These are phyloP conservation scores for Aureobasidium subglaciale DNA, from an alignment of 2,329 filamentous ascomycete genomes.

Conservation along the genomic window DNA sequence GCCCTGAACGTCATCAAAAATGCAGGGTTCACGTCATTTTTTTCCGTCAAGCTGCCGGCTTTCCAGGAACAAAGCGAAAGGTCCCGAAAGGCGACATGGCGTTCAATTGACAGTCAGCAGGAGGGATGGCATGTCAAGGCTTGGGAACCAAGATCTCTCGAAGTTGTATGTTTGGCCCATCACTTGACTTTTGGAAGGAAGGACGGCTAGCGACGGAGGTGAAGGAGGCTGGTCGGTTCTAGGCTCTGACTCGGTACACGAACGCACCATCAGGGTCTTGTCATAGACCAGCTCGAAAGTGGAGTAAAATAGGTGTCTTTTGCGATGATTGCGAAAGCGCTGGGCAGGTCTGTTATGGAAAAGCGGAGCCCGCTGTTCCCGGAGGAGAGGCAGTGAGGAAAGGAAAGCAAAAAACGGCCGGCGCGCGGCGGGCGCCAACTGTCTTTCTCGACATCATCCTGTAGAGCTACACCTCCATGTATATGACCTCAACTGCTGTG, in stretches of 20 bases:
- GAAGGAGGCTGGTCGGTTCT: not conserved
- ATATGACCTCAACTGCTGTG: constrained; percentile 14
- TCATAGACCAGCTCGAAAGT: not conserved
- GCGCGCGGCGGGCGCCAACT: constrained; percentile 11
- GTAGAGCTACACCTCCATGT: constrained; percentile 10
- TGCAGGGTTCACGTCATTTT: constrained; percentile 9
- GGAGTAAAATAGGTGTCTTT: constrained; percentile 9
- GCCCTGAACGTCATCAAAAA: constrained; percentile 2
- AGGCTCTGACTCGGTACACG: not conserved
- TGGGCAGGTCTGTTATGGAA: constrained; percentile 8
- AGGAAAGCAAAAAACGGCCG: constrained; percentile 13
- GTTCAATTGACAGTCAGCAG: not conserved
- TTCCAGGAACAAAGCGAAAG: constrained; percentile 10
- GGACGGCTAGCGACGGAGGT: not conserved
- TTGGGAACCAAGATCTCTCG: not conserved
- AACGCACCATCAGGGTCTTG: constrained; percentile 5
- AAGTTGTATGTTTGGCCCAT: not conserved
- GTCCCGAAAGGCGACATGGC: not conserved
- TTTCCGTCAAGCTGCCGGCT: not conserved
- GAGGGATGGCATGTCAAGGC: not conserved
- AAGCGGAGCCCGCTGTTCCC: constrained; percentile 8
- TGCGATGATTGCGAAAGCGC: not conserved
- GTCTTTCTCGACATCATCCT: constrained; percentile 13
- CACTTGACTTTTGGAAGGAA: not conserved
- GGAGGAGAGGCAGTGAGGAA: constrained; percentile 11